phyloP scores from a whole-genome alignment of 2,329 filamentous ascomycete genomes.

The Neoscytalidium dimidiatum region DNA sequence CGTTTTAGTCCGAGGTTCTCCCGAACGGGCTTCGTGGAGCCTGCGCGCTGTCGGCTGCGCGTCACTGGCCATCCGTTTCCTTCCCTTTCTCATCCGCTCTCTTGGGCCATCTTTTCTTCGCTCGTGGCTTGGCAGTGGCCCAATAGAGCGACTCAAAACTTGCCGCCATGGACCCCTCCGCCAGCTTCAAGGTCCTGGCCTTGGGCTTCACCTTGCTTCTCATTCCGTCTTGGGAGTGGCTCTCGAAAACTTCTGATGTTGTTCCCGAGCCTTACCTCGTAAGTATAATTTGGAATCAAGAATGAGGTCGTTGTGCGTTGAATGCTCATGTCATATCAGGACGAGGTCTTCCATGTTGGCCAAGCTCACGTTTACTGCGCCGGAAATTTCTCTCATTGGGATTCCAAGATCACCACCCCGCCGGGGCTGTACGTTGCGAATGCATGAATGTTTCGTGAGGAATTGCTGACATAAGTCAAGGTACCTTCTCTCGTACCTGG shows the following conservation, averaged over 20 bases:
- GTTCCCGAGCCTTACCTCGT: constrained; percentile 63
- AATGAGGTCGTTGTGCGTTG: background rate
- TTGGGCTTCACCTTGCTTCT: constrained; percentile 17
- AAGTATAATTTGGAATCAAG: constrained; percentile 29
- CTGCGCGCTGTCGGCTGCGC: no score
- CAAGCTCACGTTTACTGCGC: constrained; percentile 87
- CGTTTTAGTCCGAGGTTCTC: background rate
- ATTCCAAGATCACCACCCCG: constrained; percentile 96
- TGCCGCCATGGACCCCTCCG: constrained; percentile 11
- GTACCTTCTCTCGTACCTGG: constrained; percentile 44
- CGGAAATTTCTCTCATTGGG: constrained; percentile 76
- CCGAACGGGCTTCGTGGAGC: constrained; percentile 12
- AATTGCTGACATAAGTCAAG: constrained; percentile 37
- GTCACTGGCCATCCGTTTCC: background rate
- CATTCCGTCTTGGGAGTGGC: constrained; percentile 40
- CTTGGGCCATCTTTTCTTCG: background rate
- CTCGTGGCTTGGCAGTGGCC: background rate
- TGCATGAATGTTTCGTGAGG: constrained; percentile 45
- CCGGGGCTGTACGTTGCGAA: constrained; percentile 66
- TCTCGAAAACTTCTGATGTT: constrained; percentile 46
- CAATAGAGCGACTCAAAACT: background rate
- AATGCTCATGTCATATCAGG: constrained; percentile 49
- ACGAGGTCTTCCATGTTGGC: constrained; percentile 85
- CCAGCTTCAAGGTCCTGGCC: constrained; percentile 16
- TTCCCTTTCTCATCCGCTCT: background rate